A percentile compares a stretch with the other conserved stretches of the same genome.
phyloP scores from a whole-genome alignment of 805 yeast genomes.

The Tetrapisispora pingtungensis region DNA sequence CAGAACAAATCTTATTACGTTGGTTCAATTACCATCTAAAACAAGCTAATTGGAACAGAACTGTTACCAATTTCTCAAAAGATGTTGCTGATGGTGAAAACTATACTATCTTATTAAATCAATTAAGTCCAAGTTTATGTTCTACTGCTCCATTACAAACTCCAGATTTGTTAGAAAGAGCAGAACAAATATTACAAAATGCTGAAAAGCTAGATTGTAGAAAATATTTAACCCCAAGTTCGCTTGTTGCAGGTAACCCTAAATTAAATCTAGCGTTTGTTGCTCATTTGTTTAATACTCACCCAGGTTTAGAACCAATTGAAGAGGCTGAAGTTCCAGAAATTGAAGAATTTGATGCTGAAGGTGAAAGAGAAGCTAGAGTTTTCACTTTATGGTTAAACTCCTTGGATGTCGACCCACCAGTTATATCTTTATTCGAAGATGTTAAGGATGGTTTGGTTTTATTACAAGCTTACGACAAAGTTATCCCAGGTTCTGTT shows the following conservation, averaged over 20 bases:
- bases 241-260: constrained; percentile 93
- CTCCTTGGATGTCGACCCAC: constrained; percentile 91
- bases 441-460: constrained; percentile 90
- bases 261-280: constrained; percentile 94
- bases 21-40: constrained; percentile 96
- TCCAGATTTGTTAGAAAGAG: constrained; percentile 62
- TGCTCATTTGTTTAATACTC: constrained; percentile 91
- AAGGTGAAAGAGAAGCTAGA: constrained; percentile 98
- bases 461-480: constrained; percentile 85
- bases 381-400: constrained; percentile 97
- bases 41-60: constrained; percentile 81
- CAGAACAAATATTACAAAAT: constrained; percentile 73
- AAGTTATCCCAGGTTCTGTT: constrained; percentile 90
- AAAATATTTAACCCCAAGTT: constrained; percentile 87
- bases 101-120: constrained; percentile 82
- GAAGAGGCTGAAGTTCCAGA: constrained; percentile 84
- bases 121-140: constrained; percentile 75
- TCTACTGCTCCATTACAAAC: constrained; percentile 77
- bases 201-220: constrained; percentile 90
- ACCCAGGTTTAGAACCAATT: constrained; percentile 93
- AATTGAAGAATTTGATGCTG: constrained; percentile 97
- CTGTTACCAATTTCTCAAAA: constrained; percentile 74
- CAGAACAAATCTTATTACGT: constrained; percentile 90
- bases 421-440: constrained; percentile 83
- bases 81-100: constrained; percentile 94